These are phyloP conservation scores for Pseudohalonectria lignicola DNA, from an alignment of 2,329 filamentous ascomycete genomes.

Conservation along the genomic window DNA sequence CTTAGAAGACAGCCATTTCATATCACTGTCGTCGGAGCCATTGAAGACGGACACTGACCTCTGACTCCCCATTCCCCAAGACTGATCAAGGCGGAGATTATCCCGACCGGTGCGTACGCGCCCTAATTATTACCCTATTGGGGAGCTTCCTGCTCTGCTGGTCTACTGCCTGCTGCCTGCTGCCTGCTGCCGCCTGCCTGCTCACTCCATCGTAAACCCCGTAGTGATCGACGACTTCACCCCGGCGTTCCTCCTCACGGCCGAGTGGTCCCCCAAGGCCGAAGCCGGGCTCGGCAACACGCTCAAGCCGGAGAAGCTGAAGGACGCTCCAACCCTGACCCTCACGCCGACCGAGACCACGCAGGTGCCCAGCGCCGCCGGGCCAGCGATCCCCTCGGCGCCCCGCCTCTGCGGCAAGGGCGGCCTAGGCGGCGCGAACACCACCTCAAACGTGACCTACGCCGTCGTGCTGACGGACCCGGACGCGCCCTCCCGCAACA, in stretches of 20 bases:
- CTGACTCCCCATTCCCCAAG: neutral
- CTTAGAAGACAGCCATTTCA: too few relatives aligned
- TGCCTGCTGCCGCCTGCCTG: neutral
- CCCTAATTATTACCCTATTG: neutral
- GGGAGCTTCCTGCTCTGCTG: neutral
- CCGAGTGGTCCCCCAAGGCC: slow-evolving; percentile 30
- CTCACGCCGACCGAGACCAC: slow-evolving; percentile 11
- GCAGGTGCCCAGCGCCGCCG: too few relatives aligned
- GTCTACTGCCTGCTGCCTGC: neutral
- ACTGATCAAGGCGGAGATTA: neutral
- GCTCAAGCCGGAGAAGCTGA: slow-evolving; percentile 18
- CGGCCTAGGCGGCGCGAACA: neutral
- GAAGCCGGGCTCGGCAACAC: slow-evolving; percentile 41
- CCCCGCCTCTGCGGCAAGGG: neutral
- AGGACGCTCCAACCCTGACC: slow-evolving; percentile 20
- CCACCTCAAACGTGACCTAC: slow-evolving; percentile 12
- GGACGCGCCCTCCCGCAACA: slow-evolving; percentile 27
- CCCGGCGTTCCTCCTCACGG: slow-evolving; percentile 38
- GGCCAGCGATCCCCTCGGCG: neutral
- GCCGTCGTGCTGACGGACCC: slow-evolving; percentile 27
- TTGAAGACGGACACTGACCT: neutral
- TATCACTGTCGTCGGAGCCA: too few relatives aligned
- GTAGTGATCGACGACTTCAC: slow-evolving; percentile 48
- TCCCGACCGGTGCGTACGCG: neutral
- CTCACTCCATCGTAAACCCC: neutral